phyloP scores from a whole-genome alignment of 139 green algal genomes.

The Trebouxia sp. region DNA sequence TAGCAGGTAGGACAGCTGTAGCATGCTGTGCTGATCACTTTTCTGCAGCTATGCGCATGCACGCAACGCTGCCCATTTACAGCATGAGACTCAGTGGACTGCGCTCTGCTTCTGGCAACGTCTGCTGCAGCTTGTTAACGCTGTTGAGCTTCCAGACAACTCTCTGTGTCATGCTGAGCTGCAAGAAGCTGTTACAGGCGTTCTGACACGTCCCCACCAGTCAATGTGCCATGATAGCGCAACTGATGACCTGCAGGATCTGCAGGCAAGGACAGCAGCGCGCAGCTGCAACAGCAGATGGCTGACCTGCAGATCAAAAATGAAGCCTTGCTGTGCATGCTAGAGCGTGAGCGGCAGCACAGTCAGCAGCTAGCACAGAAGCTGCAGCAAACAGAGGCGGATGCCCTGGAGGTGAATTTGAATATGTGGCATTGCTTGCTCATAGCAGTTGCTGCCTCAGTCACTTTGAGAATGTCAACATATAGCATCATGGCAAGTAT shows the following conservation, averaged over 20 bases:
- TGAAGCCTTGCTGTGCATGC: conserved; percentile 19
- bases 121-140: too few relatives aligned
- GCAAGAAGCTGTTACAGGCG: not conserved
- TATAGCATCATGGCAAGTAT: too few relatives aligned
- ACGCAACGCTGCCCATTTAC: too few relatives aligned
- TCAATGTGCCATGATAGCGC: too few relatives aligned
- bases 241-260: too few relatives aligned
- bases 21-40: not conserved
- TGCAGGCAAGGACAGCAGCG: not conserved
- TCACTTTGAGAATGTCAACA: too few relatives aligned
- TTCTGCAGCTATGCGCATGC: not conserved
- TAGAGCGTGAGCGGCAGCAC: conserved; percentile 27
- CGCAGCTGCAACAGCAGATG: not conserved
- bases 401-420: conserved; percentile 5
- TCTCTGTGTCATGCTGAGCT: not conserved
- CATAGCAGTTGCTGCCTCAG: too few relatives aligned
- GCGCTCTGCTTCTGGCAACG: not conserved
- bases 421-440: too few relatives aligned
- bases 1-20: not conserved
- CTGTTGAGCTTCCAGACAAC: not conserved
- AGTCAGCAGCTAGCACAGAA: not conserved
- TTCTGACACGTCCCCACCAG: too few relatives aligned
- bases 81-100: too few relatives aligned
- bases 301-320: conserved; percentile 9
- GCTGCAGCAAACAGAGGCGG: conserved; percentile 12